Conservation (phyloP, 2,329 filamentous ascomycete species). For the Macrophomina phaseolina region DNA sequence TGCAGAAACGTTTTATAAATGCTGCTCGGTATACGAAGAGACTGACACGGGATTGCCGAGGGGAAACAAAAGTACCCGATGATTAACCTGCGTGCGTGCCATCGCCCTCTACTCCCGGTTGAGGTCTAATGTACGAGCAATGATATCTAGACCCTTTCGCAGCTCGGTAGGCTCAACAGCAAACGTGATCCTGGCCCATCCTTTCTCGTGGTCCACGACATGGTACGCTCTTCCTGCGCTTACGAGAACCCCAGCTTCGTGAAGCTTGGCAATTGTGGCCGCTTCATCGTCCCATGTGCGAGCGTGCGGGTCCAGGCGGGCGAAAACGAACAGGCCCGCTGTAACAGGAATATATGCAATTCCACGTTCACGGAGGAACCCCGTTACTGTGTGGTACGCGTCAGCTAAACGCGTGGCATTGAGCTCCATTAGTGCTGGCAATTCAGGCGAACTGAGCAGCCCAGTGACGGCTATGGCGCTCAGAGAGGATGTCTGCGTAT, state of each 20-base stretch:
- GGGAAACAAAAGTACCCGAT: too few species aligned
- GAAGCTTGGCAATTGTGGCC: conserved; percentile 27
- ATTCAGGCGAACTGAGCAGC: conserved; percentile 34
- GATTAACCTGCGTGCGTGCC: too few species aligned
- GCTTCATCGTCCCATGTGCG: conserved; percentile 32
- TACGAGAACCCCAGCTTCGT: conserved; percentile 34
- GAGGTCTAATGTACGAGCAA: too few species aligned
- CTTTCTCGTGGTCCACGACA: conserved; percentile 33
- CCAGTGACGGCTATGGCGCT: conserved; percentile 32
- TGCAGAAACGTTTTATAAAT: too few species aligned
- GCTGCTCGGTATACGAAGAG: too few species aligned
- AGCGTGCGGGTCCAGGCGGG: conserved; percentile 32
- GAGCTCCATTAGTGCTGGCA: conserved; percentile 33
- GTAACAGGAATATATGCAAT: conserved; percentile 36
- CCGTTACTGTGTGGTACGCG: too few species aligned
- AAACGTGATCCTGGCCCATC: conserved; percentile 38
- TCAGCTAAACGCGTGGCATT: conserved; percentile 34
- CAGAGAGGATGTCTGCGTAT: conserved; percentile 33
- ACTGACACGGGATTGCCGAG: too few species aligned
- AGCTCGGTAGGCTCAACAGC: conserved; percentile 31
- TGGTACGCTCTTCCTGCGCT: conserved; percentile 33
- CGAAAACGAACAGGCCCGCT: conserved; percentile 36
- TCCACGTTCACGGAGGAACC: background rate
- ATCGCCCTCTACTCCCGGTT: too few species aligned
- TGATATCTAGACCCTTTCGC: conserved; percentile 30